These are phyloP conservation scores for Sporothrix mexicana DNA, from an alignment of 2,329 filamentous ascomycete genomes.

Conservation along the genomic window DNA sequence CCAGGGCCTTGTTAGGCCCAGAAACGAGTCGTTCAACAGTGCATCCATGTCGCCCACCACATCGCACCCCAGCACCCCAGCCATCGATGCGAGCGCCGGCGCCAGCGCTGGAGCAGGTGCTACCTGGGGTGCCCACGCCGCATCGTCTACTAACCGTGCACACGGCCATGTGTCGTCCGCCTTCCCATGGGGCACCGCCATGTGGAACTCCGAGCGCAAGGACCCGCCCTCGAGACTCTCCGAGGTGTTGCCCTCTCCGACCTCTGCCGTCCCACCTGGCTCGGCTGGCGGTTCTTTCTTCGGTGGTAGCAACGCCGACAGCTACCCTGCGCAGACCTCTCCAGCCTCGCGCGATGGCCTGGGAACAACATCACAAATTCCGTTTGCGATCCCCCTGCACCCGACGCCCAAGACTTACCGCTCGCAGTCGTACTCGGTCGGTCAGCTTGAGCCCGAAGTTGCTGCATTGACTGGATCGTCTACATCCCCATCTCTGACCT, in stretches of 20 bases:
- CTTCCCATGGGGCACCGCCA: slow-evolving; percentile 79
- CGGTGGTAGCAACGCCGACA: slow-evolving; percentile 47
- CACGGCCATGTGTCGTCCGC: slow-evolving; percentile 51
- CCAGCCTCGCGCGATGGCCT: slow-evolving; percentile 57
- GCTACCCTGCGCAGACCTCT: slow-evolving; percentile 55
- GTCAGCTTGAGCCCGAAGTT: slow-evolving; percentile 78
- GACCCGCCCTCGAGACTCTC: slow-evolving; percentile 75
- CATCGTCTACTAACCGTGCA: slow-evolving; percentile 54
- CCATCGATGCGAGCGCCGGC: slow-evolving; percentile 63
- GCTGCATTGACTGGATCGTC: slow-evolving; percentile 23
- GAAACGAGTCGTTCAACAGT: slow-evolving; percentile 78
- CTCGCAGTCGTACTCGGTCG: slow-evolving; percentile 95
- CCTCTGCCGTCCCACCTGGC: slow-evolving; percentile 61
- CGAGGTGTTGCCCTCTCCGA: slow-evolving; percentile 77
- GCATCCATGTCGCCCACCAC: slow-evolving; percentile 81
- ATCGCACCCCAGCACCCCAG: slow-evolving; percentile 75
- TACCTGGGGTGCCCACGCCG: slow-evolving; percentile 61
- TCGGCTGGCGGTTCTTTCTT: slow-evolving; percentile 56
- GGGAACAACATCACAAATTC: slow-evolving; percentile 67
- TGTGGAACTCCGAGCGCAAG: slow-evolving; percentile 81
- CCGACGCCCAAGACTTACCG: slow-evolving; percentile 92
- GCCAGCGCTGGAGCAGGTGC: neutral
- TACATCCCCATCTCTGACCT: slow-evolving; percentile 41
- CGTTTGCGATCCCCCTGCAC: slow-evolving; percentile 85
- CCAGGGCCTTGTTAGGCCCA: slow-evolving; percentile 65